Evolutionary conservation across 768 basidiomycete species (phyloP).

Genomic region (Boletus speciosus): DNA sequence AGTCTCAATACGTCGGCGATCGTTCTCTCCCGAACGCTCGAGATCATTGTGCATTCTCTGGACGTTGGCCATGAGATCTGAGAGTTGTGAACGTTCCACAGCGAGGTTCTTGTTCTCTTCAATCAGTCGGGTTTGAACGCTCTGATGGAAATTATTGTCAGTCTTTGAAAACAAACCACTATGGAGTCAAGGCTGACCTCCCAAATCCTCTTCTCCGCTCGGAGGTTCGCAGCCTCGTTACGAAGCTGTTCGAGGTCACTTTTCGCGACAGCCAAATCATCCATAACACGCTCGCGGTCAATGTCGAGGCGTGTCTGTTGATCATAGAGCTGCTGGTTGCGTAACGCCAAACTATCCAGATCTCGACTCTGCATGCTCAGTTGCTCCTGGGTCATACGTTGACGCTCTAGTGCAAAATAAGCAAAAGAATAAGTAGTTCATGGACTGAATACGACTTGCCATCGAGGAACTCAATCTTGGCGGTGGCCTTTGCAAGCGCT

Average conservation of each 20-base stretch:
- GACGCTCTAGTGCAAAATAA: constrained; percentile 50
- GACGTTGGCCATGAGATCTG: constrained; percentile 85
- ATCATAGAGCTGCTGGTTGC: constrained; percentile 70
- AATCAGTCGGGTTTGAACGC: constrained; percentile 72
- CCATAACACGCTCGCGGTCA: constrained; percentile 63
- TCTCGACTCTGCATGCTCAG: constrained; percentile 59
- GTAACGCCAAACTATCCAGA: constrained; percentile 60
- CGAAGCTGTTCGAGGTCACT: constrained; percentile 70
- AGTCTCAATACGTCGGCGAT: constrained; percentile 74
- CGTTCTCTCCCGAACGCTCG: constrained; percentile 79
- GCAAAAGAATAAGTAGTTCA: background rate
- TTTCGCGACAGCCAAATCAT: constrained; percentile 59
- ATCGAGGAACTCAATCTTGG: constrained; percentile 72
- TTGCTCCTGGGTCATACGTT: constrained; percentile 69
- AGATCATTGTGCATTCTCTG: constrained; percentile 89
- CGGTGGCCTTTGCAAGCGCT: constrained; percentile 77
- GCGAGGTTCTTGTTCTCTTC: constrained; percentile 82
- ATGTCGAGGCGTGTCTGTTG: constrained; percentile 74
- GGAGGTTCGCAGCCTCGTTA: constrained; percentile 82
- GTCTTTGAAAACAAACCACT: background rate
- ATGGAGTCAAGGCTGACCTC: constrained; percentile 53
- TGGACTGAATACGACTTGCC: constrained; percentile 43
- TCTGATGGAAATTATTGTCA: constrained; percentile 40
- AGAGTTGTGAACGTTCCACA: constrained; percentile 78
- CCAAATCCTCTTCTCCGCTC: constrained; percentile 93